Conservation (phyloP, 495 filamentous ascomycete species). For the Penicillium subrubescens region DNA sequence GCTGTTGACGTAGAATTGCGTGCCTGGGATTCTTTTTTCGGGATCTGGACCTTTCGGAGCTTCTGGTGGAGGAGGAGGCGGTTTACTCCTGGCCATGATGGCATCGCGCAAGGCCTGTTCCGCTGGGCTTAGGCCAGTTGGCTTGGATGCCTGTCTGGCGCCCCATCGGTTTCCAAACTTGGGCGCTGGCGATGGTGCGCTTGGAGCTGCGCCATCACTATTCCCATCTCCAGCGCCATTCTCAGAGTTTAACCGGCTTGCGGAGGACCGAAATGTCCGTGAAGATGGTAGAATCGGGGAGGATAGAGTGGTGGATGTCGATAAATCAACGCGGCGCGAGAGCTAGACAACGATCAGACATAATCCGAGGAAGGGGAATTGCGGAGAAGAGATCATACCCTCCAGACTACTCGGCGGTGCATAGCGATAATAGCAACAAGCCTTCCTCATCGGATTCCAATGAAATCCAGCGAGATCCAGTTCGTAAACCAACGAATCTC, state of each 20-base stretch:
- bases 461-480: background rate
- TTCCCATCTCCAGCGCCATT: constrained; percentile 23
- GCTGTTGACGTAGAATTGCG: background rate
- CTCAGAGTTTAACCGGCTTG: constrained; percentile 20
- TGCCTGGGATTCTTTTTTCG: background rate
- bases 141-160: constrained; percentile 20
- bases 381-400: constrained; percentile 28
- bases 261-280: constrained; percentile 36
- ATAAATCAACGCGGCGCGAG: constrained; percentile 34
- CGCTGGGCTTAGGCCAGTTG: constrained; percentile 34
- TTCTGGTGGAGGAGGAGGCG: constrained; percentile 3
- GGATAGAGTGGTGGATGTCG: constrained; percentile 27
- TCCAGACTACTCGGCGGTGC: constrained; percentile 40
- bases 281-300: constrained; percentile 22
- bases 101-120: constrained; percentile 39
- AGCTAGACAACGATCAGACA: constrained; percentile 14
- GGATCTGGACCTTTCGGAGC: background rate
- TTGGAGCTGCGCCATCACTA: constrained; percentile 5
- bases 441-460: constrained; percentile 10
- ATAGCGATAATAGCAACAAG: constrained; percentile 24
- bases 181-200: constrained; percentile 11
- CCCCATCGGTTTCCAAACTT: constrained; percentile 34
- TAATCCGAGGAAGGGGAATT: background rate
- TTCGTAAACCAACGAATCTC: background rate
- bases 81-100: constrained; percentile 27